Base-by-base conservation (phyloP, 495 filamentous ascomycete species). In the Talaromyces ruber region DNA sequence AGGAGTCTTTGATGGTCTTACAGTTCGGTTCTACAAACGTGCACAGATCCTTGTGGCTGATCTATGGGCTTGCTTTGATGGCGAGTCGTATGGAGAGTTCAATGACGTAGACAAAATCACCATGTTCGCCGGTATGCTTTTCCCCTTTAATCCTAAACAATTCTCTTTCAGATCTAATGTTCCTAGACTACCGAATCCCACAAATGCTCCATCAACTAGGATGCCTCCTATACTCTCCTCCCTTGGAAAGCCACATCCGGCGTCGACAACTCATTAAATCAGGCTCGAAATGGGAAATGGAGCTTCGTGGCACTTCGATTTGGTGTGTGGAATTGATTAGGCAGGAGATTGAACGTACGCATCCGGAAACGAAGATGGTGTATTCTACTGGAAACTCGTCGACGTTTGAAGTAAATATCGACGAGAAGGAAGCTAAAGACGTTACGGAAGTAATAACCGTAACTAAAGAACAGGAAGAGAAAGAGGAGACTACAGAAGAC, bases 31-130 rank as follows among this genome's bases (percentile, higher is more conserved):
- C 63, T 85, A 93, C 69, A 98, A 98, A 72, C 86, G 94, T 8
- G 92, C 94, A 2, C 94, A 99, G 77, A 98, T 98, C 60, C 81
- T 97, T 14, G 91, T 95, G 18, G 95, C 95, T 47, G 94, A 99
- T 68, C 68, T 97, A 3, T 98, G 93, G 93, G 93, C 93, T 11
- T 93, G 91, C 63, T 97, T 97, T 67, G 84, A 94, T 54, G 91
- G 90, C 32, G 79, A 88, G 63, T 74, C 81, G 24, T 92, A 86
- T 64, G 94, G 94, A 14, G 74, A 80, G n/a, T 99, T 99, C 68
- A 67, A 86, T 28, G 95, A 99, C 67, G 96, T 99, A 58, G 85
- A 92, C 69, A 89, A 90, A 65, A 88, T 99, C 69, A 99, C 95
- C 63, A 97, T 97, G 90, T 99, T 98, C 75, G 92, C 94, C 62